phyloP scores from a whole-genome alignment of 768 basidiomycete species.

The Calocybe gangraenosa region DNA sequence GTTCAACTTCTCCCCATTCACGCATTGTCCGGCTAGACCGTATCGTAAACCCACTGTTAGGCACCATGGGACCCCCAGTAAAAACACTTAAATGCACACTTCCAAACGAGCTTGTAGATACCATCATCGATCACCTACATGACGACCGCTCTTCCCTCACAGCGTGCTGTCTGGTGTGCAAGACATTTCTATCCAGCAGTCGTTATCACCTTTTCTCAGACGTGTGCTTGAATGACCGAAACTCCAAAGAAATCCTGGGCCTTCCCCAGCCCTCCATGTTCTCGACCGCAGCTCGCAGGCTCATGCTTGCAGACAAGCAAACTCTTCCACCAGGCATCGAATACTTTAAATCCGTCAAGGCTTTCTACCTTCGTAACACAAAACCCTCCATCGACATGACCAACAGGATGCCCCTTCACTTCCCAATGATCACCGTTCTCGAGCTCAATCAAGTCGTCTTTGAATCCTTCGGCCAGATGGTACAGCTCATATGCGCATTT shows the following conservation, averaged over 20 bases:
- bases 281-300: slow-evolving; percentile 5
- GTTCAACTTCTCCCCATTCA: no score
- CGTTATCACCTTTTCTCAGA: slow-evolving; percentile 13
- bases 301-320: slow-evolving; percentile 6
- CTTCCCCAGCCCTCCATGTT: slow-evolving; percentile 5
- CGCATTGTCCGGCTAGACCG: no score
- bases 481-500: slow-evolving; percentile 10
- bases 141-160: slow-evolving; percentile 11
- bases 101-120: slow-evolving; percentile 17
- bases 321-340: slow-evolving; percentile 5
- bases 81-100: background rate
- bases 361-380: slow-evolving; percentile 6
- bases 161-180: slow-evolving; percentile 13
- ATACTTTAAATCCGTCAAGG: slow-evolving; percentile 7
- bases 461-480: slow-evolving; percentile 5
- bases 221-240: slow-evolving; percentile 1
- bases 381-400: background rate
- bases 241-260: slow-evolving; percentile 5
- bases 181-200: slow-evolving; percentile 14
- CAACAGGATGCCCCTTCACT: slow-evolving; percentile 4
- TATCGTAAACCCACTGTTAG: no score
- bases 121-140: slow-evolving; percentile 18
- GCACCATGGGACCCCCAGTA: no score
- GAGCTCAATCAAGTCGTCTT: slow-evolving; percentile 13
- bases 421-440: slow-evolving; percentile 8